phyloP scores from a whole-genome alignment of 768 basidiomycete species.

The Kwoniella sp. region DNA sequence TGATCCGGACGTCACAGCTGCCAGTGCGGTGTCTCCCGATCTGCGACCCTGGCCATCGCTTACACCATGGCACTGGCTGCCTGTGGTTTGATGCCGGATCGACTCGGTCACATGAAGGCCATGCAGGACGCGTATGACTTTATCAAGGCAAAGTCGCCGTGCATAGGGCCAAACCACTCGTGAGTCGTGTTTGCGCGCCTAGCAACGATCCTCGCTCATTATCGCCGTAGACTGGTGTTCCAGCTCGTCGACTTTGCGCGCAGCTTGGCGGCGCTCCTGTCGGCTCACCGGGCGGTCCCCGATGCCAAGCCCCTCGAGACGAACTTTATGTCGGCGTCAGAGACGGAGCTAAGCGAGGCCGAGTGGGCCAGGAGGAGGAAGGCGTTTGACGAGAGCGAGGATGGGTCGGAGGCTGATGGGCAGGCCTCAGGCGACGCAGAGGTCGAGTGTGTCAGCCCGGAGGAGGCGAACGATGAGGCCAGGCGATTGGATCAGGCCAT shows the following conservation, averaged over 20 bases:
- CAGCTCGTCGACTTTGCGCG: conserved; percentile 48
- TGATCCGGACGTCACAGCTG: conserved; percentile 28
- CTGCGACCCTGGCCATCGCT: conserved; percentile 46
- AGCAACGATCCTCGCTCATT: not conserved
- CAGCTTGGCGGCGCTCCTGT: conserved; percentile 32
- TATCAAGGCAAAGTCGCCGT: conserved; percentile 38
- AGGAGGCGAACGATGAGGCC: conserved; percentile 32
- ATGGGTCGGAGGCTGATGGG: not conserved
- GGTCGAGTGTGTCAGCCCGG: conserved; percentile 13
- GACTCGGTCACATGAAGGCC: conserved; percentile 28
- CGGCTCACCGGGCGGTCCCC: conserved; percentile 19
- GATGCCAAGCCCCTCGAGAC: too few relatives aligned
- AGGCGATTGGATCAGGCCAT: conserved; percentile 31
- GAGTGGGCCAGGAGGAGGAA: conserved; percentile 39
- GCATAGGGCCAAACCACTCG: conserved; percentile 49
- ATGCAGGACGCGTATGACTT: conserved; percentile 50
- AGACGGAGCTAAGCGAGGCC: conserved; percentile 28
- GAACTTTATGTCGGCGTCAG: too few relatives aligned
- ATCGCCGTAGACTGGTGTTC: conserved; percentile 39
- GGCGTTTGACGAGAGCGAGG: conserved; percentile 26
- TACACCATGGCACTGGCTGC: conserved; percentile 47
- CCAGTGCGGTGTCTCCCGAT: conserved; percentile 49
- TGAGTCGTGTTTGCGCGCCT: conserved; percentile 17
- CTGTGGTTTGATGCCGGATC: conserved; percentile 28
- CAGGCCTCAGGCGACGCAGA: not conserved